phyloP scores from a whole-genome alignment of 805 yeast genomes.

The Teunomyces stri region DNA sequence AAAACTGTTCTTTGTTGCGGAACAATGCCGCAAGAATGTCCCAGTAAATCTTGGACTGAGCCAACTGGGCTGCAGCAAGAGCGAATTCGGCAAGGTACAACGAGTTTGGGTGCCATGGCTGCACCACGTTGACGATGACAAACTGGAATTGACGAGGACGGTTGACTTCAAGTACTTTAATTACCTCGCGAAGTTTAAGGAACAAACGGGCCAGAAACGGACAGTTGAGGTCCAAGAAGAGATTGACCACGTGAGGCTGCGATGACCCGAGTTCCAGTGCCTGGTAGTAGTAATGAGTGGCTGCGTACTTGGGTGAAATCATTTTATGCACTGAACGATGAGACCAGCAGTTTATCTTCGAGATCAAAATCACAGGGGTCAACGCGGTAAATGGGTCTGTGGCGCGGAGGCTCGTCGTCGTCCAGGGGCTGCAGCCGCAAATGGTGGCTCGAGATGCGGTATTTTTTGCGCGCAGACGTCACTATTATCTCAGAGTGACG shows the following conservation, averaged over 20 bases:
- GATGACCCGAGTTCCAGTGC: constrained; percentile 14
- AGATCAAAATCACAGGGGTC: constrained; percentile 3
- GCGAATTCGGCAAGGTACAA: constrained; percentile 67
- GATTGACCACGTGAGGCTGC: constrained; percentile 49
- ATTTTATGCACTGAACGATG: constrained; percentile 13
- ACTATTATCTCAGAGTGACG: background rate
- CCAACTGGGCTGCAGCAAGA: constrained; percentile 63
- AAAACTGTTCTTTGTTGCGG: constrained; percentile 51
- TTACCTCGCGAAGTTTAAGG: constrained; percentile 51
- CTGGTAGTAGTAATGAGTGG: constrained; percentile 31
- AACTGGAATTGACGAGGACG: constrained; percentile 54
- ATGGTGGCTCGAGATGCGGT: background rate
- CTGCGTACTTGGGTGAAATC: constrained; percentile 44
- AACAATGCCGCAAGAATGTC: constrained; percentile 56
- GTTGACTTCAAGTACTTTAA: constrained; percentile 48
- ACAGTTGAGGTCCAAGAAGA: constrained; percentile 76
- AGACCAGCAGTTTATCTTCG: background rate
- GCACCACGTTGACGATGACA: constrained; percentile 70
- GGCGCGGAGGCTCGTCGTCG: background rate
- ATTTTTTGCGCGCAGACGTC: background rate
- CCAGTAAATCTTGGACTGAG: constrained; percentile 28
- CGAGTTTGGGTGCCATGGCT: constrained; percentile 88
- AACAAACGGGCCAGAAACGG: constrained; percentile 69
- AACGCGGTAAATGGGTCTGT: background rate
- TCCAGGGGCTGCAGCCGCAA: background rate